Percentiles rank a stretch among this genome's conserved stretches.
phyloP scores from a whole-genome alignment of 2,329 filamentous ascomycete genomes.

The Lachnellula arida region DNA sequence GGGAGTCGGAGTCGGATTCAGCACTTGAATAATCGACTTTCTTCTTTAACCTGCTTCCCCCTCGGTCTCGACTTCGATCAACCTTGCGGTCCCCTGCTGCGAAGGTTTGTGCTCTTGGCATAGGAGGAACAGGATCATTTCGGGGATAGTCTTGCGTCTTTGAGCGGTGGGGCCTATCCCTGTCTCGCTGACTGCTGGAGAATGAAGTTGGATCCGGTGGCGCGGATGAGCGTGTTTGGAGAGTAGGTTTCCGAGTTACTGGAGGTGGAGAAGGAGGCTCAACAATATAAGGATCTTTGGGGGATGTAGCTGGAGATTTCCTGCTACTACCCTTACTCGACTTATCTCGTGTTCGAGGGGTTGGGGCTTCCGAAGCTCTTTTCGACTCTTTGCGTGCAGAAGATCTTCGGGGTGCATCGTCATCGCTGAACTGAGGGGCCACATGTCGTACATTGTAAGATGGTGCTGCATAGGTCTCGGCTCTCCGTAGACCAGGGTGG shows the following conservation, averaged over 20 bases:
- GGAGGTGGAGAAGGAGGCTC: conserved; percentile 27
- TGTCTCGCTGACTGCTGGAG: neutral
- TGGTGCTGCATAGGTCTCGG: conserved; percentile 26
- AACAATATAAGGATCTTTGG: conserved; percentile 21
- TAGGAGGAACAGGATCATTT: conserved; percentile 21
- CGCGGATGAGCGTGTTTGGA: conserved; percentile 27
- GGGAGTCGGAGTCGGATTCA: conserved; percentile 19
- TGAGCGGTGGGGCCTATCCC: conserved; percentile 27
- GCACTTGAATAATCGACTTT: conserved; percentile 13
- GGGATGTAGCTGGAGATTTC: conserved; percentile 9
- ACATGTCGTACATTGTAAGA: conserved; percentile 25
- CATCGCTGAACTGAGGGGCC: conserved; percentile 25
- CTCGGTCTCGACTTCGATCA: conserved; percentile 15
- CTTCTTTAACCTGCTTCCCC: conserved; percentile 22
- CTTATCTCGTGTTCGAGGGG: conserved; percentile 16
- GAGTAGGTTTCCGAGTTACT: conserved; percentile 21
- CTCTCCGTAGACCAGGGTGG: conserved; percentile 21
- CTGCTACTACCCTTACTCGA: conserved; percentile 9
- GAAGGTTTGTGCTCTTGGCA: conserved; percentile 28
- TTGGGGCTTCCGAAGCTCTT: conserved; percentile 25
- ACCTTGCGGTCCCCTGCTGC: conserved; percentile 13
- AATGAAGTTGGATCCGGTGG: conserved; percentile 19
- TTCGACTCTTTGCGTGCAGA: conserved; percentile 25
- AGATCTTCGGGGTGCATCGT: conserved; percentile 29
- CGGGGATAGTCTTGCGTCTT: conserved; percentile 28